phyloP scores from a whole-genome alignment of 1,284 basidiomycete species.

The Fomitopsis betulina region DNA sequence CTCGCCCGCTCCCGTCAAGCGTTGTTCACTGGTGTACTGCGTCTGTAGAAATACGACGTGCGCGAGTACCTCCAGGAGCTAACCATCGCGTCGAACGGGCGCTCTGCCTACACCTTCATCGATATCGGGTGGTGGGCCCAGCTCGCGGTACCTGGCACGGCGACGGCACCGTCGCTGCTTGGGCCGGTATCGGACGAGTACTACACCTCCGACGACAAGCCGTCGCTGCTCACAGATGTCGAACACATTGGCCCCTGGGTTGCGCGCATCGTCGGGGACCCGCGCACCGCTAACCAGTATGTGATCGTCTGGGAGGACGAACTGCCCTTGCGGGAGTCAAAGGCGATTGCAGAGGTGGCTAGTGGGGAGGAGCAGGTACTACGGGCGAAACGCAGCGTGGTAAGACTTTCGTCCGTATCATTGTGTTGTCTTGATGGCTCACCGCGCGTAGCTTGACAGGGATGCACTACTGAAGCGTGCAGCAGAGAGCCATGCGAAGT shows the following conservation, averaged over 20 bases:
- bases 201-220: conserved; percentile 8
- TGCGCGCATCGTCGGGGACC: conserved; percentile 20
- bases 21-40: background rate
- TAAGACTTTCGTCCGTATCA: background rate
- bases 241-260: conserved; percentile 18
- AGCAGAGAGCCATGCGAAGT: background rate
- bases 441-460: background rate
- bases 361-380: conserved; percentile 14
- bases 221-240: conserved; percentile 14
- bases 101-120: conserved; percentile 18
- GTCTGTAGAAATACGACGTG: conserved; percentile 18
- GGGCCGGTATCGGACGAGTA: background rate
- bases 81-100: conserved; percentile 5
- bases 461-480: conserved; percentile 8
- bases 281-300: conserved; percentile 21
- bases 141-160: conserved; percentile 11
- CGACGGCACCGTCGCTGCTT: background rate
- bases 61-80: conserved; percentile 13
- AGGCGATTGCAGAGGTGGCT: conserved; percentile 12
- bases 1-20: background rate
- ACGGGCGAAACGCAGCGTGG: conserved; percentile 6
- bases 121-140: conserved; percentile 26
- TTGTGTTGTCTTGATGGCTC: background rate
- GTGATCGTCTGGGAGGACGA: conserved; percentile 27
- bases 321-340: conserved; percentile 13